Percentiles rank a stretch among this genome's conserved stretches.
Conservation (phyloP, 2,329 filamentous ascomycete genomes). For the Cyphellophora europaea region DNA sequence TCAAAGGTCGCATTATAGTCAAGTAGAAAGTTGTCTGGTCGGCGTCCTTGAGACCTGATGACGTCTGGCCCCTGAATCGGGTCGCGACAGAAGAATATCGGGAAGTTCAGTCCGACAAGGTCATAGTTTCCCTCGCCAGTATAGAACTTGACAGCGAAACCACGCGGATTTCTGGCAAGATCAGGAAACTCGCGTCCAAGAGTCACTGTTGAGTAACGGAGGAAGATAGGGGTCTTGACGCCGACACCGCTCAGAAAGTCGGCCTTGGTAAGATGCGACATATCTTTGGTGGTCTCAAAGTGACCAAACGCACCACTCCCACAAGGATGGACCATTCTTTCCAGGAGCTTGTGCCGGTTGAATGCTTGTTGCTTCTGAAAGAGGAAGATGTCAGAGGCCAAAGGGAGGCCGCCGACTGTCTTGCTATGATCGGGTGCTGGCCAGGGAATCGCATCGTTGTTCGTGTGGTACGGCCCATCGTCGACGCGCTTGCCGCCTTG, state of each 20-base stretch:
- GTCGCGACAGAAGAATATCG: constrained; percentile 65
- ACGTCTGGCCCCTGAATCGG: constrained; percentile 51
- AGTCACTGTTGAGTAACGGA: constrained; percentile 38
- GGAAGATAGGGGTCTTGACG: constrained; percentile 42
- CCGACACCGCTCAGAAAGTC: constrained; percentile 45
- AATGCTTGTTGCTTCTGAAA: constrained; percentile 50
- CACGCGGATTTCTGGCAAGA: constrained; percentile 39
- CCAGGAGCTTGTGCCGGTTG: constrained; percentile 52
- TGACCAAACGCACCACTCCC: constrained; percentile 48
- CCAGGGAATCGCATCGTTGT: no score
- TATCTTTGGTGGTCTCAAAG: constrained; percentile 53
- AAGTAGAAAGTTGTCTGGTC: constrained; percentile 60
- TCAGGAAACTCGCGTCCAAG: constrained; percentile 38
- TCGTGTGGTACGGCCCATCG: no score
- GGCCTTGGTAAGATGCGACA: constrained; percentile 46
- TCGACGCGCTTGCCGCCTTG: no score
- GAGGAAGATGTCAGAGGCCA: constrained; percentile 43
- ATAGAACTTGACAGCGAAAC: constrained; percentile 42
- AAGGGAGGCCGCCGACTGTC: no score
- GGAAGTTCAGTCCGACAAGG: constrained; percentile 42
- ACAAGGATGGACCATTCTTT: constrained; percentile 53
- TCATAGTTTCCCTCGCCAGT: constrained; percentile 43
- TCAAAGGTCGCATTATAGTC: constrained; percentile 65
- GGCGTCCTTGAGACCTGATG: constrained; percentile 67
- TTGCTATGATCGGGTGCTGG: no score